A percentile compares a stretch with the other conserved stretches of the same genome.
These are phyloP conservation scores for Epicoccum nigrum DNA, from an alignment of 2,329 filamentous ascomycete species.

Conservation along the genomic window DNA sequence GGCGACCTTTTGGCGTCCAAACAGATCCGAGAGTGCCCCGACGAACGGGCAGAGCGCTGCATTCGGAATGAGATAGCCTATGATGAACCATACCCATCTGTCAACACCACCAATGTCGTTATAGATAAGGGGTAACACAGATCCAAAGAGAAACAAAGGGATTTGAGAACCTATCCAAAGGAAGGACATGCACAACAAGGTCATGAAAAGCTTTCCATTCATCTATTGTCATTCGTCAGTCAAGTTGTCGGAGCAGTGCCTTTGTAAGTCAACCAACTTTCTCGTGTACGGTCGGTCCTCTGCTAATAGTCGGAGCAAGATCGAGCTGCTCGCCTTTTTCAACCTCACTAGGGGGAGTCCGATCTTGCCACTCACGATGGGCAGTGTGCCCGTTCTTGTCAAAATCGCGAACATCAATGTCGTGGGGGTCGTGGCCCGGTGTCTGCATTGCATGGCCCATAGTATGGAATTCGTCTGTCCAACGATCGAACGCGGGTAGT, in stretches of 20 bases:
- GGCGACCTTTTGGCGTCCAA: conserved; percentile 42
- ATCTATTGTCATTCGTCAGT: conserved; percentile 18
- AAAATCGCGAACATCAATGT: conserved; percentile 7
- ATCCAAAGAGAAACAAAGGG: conserved; percentile 57
- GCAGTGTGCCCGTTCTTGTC: conserved; percentile 4
- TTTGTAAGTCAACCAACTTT: conserved; percentile 29
- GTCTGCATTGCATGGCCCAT: conserved; percentile 19
- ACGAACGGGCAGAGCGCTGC: conserved; percentile 68
- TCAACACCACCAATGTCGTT: conserved; percentile 65
- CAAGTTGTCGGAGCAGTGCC: background rate
- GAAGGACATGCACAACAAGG: conserved; percentile 64
- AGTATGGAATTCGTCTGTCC: background rate
- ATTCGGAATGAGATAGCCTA: conserved; percentile 61
- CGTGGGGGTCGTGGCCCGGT: conserved; percentile 14
- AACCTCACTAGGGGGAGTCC: conserved; percentile 25
- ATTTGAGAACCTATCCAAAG: conserved; percentile 67
- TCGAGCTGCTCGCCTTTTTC: conserved; percentile 25
- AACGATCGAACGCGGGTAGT: background rate
- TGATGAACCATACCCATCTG: conserved; percentile 63
- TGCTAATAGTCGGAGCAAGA: conserved; percentile 18
- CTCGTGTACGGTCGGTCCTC: conserved; percentile 31
- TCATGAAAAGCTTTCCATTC: conserved; percentile 57
- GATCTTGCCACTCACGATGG: conserved; percentile 21
- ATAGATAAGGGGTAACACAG: conserved; percentile 60
- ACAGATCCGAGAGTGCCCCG: conserved; percentile 52